These are phyloP conservation scores for Aaosphaeria pasadenensis DNA, from an alignment of 2,329 filamentous ascomycete species.

Conservation along the genomic window DNA sequence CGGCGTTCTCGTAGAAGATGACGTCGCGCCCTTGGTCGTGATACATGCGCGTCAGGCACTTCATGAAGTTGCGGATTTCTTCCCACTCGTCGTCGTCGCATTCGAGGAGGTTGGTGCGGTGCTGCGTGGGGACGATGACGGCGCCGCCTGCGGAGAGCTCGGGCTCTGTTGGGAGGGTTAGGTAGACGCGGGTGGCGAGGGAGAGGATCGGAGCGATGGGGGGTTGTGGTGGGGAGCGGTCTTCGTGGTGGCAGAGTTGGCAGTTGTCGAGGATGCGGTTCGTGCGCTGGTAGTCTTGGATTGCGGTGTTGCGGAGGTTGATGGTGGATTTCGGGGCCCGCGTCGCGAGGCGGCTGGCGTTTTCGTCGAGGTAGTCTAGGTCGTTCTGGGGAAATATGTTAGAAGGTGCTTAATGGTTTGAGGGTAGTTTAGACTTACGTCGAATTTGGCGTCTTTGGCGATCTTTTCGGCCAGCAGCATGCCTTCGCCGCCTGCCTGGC, in stretches of 20 bases:
- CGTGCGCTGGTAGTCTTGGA: conserved; percentile 86
- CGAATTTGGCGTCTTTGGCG: conserved; percentile 86
- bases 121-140: conserved; percentile 84
- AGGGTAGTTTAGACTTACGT: conserved; percentile 43
- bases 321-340: conserved; percentile 84
- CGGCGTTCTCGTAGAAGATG: conserved; percentile 97
- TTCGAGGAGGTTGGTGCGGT: conserved; percentile 87
- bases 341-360: conserved; percentile 83
- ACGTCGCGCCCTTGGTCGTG: conserved; percentile 90
- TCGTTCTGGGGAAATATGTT: conserved; percentile 55
- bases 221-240: conserved; percentile 61
- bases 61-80: conserved; percentile 99
- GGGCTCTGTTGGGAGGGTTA: conserved; percentile 86
- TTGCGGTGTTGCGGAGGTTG: conserved; percentile 82
- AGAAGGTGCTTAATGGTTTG: background rate
- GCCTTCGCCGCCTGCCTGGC: conserved; percentile 75
- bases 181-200: conserved; percentile 78
- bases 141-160: conserved; percentile 81
- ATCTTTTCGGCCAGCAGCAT: conserved; percentile 85
- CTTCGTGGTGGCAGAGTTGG: conserved; percentile 89
- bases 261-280: conserved; percentile 83
- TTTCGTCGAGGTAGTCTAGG: conserved; percentile 96
- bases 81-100: conserved; percentile 99
- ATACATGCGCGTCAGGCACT: conserved; percentile 89
- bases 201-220: conserved; percentile 84